phyloP scores from a whole-genome alignment of 1,284 basidiomycete species.

The Microbotryum silenes-acaulis region DNA sequence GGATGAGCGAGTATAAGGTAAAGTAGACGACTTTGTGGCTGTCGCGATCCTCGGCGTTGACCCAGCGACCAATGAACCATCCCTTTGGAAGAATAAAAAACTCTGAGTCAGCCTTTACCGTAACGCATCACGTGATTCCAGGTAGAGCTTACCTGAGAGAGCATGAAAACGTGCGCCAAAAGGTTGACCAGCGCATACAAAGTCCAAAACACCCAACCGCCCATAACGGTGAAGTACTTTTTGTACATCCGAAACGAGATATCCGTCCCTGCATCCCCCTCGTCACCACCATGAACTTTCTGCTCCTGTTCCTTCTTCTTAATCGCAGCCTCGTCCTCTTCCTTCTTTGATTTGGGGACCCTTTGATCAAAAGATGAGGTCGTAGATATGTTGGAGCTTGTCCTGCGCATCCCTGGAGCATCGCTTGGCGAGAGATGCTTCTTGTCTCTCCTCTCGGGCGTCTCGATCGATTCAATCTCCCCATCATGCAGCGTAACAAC shows the following conservation, averaged over 20 bases:
- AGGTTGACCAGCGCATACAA: constrained; percentile 50
- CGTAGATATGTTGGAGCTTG: background rate
- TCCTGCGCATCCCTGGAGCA: background rate
- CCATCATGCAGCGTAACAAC: constrained; percentile 70
- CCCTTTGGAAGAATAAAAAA: constrained; percentile 3
- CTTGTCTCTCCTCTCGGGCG: constrained; percentile 40
- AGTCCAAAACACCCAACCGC: constrained; percentile 54
- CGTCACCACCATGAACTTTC: constrained; percentile 82
- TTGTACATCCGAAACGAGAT: constrained; percentile 69
- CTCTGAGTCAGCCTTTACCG: background rate
- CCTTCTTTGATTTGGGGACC: background rate
- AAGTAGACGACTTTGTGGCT: constrained; percentile 58
- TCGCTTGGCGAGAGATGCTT: constrained; percentile 10
- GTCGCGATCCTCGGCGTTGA: constrained; percentile 40
- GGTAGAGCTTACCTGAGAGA: constrained; percentile 15
- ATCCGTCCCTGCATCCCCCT: constrained; percentile 68
- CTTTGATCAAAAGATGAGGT: too few species aligned
- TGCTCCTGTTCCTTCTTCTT: constrained; percentile 49
- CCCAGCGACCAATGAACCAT: constrained; percentile 27
- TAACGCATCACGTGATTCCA: too few species aligned
- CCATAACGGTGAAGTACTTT: constrained; percentile 53
- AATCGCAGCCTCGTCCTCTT: constrained; percentile 39
- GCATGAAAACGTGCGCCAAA: constrained; percentile 27
- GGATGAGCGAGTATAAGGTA: constrained; percentile 56
- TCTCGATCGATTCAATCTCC: constrained; percentile 61